A percentile compares a stretch with the other conserved stretches of the same genome.
Conservation (phyloP, 192 early-diverging fungal genomes). For the Mortierella claussenii region DNA sequence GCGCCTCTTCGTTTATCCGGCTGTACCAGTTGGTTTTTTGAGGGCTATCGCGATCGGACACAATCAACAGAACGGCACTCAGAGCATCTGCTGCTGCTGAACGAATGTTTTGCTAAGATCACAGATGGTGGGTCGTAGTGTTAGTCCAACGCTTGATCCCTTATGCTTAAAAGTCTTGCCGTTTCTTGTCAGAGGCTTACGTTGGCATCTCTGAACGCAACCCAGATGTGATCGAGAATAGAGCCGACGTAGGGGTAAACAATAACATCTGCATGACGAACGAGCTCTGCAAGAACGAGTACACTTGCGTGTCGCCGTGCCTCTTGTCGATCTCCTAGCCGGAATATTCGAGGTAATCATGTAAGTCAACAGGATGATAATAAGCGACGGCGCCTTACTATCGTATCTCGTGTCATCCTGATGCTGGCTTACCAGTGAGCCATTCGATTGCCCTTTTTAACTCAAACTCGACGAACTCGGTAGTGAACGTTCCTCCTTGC, state of each 20-base stretch:
- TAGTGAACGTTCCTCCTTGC: conserved; percentile 72
- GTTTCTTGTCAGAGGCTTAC: conserved; percentile 15
- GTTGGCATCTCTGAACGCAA: conserved; percentile 83
- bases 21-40: conserved; percentile 73
- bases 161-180: neutral
- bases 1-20: conserved; percentile 86
- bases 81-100: conserved; percentile 85
- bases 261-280: conserved; percentile 80
- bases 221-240: conserved; percentile 88
- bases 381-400: neutral
- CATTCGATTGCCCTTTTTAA: conserved; percentile 86
- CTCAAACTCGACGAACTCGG: conserved; percentile 87
- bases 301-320: conserved; percentile 83
- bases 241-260: conserved; percentile 84
- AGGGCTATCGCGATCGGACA: conserved; percentile 80
- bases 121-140: neutral
- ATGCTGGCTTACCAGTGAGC: conserved; percentile 75
- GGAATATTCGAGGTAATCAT: neutral
- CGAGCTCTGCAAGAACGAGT: conserved; percentile 78
- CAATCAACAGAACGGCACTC: conserved; percentile 78
- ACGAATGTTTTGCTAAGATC: conserved; percentile 69
- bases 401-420: neutral
- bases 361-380: neutral
- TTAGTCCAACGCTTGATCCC: too few relatives aligned
- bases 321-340: conserved; percentile 76